Percentiles rank a stretch among this genome's conserved stretches.
Conservation (phyloP, 108 stramenopile species). For the Cyclotella atomus region DNA sequence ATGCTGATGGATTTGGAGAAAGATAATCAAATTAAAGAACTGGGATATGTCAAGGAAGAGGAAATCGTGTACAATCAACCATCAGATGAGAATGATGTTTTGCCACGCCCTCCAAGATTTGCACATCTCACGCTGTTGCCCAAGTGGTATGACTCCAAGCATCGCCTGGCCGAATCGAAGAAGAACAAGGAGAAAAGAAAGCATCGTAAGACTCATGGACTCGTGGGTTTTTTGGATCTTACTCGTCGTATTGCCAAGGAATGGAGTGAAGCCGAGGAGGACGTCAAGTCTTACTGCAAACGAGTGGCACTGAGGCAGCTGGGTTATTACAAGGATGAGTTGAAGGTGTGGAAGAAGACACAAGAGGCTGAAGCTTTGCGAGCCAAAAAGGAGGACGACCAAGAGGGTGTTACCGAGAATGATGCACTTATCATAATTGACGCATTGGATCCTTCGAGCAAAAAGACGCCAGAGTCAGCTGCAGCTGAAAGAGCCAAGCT, state of each 20-base stretch:
- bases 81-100: constrained; percentile 41
- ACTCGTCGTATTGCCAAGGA: constrained; percentile 55
- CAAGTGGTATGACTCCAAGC: constrained; percentile 43
- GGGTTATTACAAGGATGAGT: constrained; percentile 36
- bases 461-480: background rate
- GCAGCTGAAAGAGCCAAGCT: background rate
- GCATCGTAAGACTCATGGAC: constrained; percentile 49
- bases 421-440: background rate
- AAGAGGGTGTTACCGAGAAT: background rate
- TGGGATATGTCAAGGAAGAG: background rate
- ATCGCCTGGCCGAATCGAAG: constrained; percentile 37
- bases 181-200: constrained; percentile 34
- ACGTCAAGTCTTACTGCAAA: constrained; percentile 64
- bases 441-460: background rate
- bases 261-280: constrained; percentile 55
- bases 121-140: constrained; percentile 33
- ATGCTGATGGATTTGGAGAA: constrained; percentile 40
- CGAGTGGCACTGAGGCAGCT: constrained; percentile 38
- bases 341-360: constrained; percentile 18
- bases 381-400: constrained; percentile 1
- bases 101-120: constrained; percentile 43
- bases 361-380: background rate
- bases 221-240: constrained; percentile 44
- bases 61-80: constrained; percentile 23
- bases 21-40: constrained; percentile 1